Evolutionary conservation across 2,329 filamentous ascomycete species (phyloP), one percentile per base, ranked within the genome.

Genomic region (Trichophyton verrucosum): DNA sequence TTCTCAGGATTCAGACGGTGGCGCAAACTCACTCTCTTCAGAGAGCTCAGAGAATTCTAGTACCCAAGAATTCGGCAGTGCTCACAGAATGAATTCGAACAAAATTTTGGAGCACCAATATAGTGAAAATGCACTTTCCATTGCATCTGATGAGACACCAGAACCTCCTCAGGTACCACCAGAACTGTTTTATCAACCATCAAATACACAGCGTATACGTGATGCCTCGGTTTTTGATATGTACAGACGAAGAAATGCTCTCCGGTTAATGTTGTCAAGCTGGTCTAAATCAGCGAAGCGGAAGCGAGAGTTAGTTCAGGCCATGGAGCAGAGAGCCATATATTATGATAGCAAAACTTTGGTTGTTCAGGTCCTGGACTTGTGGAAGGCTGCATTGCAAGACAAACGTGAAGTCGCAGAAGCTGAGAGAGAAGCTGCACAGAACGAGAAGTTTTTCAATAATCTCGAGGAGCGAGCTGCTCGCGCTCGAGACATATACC

Each of bases 401-500:
- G 66, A 69, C 2, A 78, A 75, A 61, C 74, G 73, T 11, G 75
- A 76, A 53, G 70, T 65, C 13, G 71, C 68, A 22, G 56, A 58
- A 38, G 27, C 27, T 17, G 51, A 55, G 20, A 55, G 51, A 36
- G n/a, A 33, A 13, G 51, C 51, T 2, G 15, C 27, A 9, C 77
- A 80, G 64, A 81, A 77, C 5, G 76, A 81, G 57, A 74, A 73
- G 42, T 84, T 82, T 65, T 84, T 80, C 65, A 75, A 75, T 17
- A 77, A 78, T 57, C 73, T 85, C 15, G 83, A 86, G 69, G 76
- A 74, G 58, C 81, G 84, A 53, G 86, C 86, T 33, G 77, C 75
- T 1, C 80, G 82, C 65, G 85, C 86, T 53, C 82, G 87, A 62
- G 80, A 87, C 68, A 73, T 87, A 9, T 86, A 84, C 66, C 76